Percentiles rank a stretch among this genome's conserved stretches.
These are phyloP conservation scores for Amylostereum chailletii DNA, from an alignment of 1,284 basidiomycete genomes.

Conservation along the genomic window DNA sequence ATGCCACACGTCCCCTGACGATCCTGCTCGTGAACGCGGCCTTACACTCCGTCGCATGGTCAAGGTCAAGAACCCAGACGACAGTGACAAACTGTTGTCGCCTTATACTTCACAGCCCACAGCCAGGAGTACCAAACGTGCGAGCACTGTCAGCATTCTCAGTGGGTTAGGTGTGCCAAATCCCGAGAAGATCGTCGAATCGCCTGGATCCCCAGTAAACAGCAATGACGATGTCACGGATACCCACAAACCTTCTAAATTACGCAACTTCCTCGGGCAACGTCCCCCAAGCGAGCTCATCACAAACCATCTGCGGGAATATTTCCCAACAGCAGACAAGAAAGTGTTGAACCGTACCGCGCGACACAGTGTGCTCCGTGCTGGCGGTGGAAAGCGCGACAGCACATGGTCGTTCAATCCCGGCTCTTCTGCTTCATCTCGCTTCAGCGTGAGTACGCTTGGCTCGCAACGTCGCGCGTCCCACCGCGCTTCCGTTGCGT, in stretches of 20 bases:
- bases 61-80: conserved; percentile 21
- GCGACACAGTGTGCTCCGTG: conserved; percentile 75
- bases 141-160: conserved; percentile 90
- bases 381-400: conserved; percentile 22
- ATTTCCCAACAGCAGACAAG: conserved; percentile 91
- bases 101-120: conserved; percentile 19
- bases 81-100: conserved; percentile 31
- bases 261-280: conserved; percentile 98
- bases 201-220: conserved; percentile 4
- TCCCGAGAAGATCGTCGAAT: conserved; percentile 52
- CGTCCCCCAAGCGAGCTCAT: conserved; percentile 96
- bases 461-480: conserved; percentile 40
- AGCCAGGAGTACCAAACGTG: conserved; percentile 77
- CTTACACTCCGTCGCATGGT: conserved; percentile 57
- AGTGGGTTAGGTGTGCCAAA: conserved; percentile 83
- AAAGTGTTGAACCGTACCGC: conserved; percentile 80
- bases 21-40: conserved; percentile 77
- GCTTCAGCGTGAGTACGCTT: conserved; percentile 65
- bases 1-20: conserved; percentile 77
- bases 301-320: conserved; percentile 91
- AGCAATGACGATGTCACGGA: not conserved
- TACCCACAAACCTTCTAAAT: conserved; percentile 36
- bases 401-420: conserved; percentile 28
- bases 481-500: conserved; percentile 41
- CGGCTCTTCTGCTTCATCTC: conserved; percentile 29